phyloP scores from a whole-genome alignment of 2,329 filamentous ascomycete species.

The Ophiostoma triangulosporum region DNA sequence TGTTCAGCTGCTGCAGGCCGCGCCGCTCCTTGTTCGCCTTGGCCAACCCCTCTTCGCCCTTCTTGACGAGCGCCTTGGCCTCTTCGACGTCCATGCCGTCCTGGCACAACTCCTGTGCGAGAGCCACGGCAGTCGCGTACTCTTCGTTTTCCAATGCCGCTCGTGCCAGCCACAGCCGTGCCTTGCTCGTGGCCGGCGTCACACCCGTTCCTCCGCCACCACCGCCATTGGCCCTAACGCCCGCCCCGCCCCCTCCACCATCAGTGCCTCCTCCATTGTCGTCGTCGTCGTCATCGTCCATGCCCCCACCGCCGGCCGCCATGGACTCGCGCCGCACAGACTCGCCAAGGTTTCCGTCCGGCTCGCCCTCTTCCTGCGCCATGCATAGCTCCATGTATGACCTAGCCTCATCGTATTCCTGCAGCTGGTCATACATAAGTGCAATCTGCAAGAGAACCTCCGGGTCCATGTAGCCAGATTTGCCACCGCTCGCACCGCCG shows the following conservation, averaged over 20 bases:
- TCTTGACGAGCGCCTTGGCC: slow-evolving; percentile 68
- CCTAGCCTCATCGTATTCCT: slow-evolving; percentile 66
- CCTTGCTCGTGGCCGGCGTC: slow-evolving; percentile 81
- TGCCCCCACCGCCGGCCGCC: slow-evolving; percentile 15
- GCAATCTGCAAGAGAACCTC: slow-evolving; percentile 87
- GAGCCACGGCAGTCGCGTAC: slow-evolving; percentile 59
- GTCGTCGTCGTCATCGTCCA: slow-evolving; percentile 27
- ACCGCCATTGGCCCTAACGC: slow-evolving; percentile 24
- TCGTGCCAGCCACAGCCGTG: slow-evolving; percentile 82
- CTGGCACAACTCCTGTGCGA: slow-evolving; percentile 85
- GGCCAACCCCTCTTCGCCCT: not conserved
- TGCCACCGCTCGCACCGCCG: slow-evolving; percentile 33
- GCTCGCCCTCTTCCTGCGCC: slow-evolving; percentile 71
- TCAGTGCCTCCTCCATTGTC: slow-evolving; percentile 18
- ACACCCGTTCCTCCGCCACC: slow-evolving; percentile 32
- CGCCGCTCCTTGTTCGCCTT: not conserved
- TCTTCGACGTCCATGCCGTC: slow-evolving; percentile 96
- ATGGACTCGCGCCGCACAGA: slow-evolving; percentile 42
- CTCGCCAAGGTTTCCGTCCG: slow-evolving; percentile 26
- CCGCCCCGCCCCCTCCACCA: slow-evolving; percentile 11
- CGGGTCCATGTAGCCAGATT: slow-evolving; percentile 61
- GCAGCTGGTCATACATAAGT: slow-evolving; percentile 69
- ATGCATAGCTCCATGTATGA: slow-evolving; percentile 94
- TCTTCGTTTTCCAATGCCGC: slow-evolving; percentile 66
- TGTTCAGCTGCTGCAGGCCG: not conserved